Conservation (phyloP, 2,329 filamentous ascomycete species). For the Cladorrhinum sp. region DNA sequence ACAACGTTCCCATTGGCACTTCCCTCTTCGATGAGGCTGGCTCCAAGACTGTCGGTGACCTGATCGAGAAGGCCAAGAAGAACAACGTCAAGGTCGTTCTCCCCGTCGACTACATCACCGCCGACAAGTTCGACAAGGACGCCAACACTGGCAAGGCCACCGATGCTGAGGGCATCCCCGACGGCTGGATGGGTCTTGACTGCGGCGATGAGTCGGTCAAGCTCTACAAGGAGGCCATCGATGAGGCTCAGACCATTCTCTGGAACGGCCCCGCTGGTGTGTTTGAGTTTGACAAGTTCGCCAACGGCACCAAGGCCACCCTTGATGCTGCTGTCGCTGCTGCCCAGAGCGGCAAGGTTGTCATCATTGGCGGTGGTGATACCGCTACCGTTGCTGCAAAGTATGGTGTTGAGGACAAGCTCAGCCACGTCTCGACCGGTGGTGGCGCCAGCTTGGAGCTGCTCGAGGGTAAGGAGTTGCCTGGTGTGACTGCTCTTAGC, state of each 20-base stretch:
- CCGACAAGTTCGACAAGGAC: conserved; percentile 88
- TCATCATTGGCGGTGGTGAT: conserved; percentile 98
- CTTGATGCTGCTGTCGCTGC: conserved; percentile 84
- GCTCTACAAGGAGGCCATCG: conserved; percentile 84
- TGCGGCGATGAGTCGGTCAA: conserved; percentile 85
- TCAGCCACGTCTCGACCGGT: conserved; percentile 96
- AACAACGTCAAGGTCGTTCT: conserved; percentile 94
- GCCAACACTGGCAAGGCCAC: conserved; percentile 78
- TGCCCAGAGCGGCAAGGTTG: conserved; percentile 81
- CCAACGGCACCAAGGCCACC: conserved; percentile 85
- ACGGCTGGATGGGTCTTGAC: conserved; percentile 98
- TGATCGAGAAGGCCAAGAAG: conserved; percentile 94
- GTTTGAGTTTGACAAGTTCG: conserved; percentile 95
- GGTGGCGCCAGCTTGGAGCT: conserved; percentile 94
- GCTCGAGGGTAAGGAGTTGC: conserved; percentile 95
- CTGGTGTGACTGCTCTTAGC: conserved; percentile 89
- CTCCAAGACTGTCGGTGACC: conserved; percentile 80
- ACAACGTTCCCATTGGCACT: conserved; percentile 84
- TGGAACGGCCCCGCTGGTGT: conserved; percentile 99
- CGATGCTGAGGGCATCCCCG: conserved; percentile 84
- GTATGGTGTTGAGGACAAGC: conserved; percentile 92
- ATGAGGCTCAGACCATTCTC: conserved; percentile 88
- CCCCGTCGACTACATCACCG: conserved; percentile 92
- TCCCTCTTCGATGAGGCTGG: conserved; percentile 92
- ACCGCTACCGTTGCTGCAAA: conserved; percentile 97